Conservation (phyloP, 805 yeast species). For the Metschnikowia borealis region DNA sequence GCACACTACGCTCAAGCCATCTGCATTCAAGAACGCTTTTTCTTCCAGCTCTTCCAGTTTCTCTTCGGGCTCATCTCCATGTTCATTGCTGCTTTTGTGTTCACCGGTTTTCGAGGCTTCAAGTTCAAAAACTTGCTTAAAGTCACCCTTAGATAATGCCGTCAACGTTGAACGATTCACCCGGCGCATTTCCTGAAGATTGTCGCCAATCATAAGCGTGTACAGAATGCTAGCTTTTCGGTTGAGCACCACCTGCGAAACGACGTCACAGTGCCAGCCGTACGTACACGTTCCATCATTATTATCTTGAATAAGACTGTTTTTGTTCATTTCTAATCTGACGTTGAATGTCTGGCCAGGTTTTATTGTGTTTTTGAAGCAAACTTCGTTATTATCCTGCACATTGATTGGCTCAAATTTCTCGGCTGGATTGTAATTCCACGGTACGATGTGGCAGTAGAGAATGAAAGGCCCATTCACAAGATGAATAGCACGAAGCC, state of each 20-base stretch:
- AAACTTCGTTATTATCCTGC: conserved; percentile 27
- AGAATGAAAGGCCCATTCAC: conserved; percentile 41
- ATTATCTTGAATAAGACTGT: conserved; percentile 26
- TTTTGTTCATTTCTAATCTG: conserved; percentile 45
- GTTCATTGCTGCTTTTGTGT: neutral
- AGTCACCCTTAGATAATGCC: conserved; percentile 15
- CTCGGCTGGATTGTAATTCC: conserved; percentile 25
- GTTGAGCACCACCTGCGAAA: conserved; percentile 41
- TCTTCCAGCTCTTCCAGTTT: neutral
- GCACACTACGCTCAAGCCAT: conserved; percentile 22
- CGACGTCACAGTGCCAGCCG: conserved; percentile 37
- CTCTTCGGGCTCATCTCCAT: neutral
- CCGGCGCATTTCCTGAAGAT: conserved; percentile 30
- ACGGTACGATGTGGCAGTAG: conserved; percentile 43
- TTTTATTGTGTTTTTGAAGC: conserved; percentile 44
- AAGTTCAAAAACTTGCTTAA: conserved; percentile 5
- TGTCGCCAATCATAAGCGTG: conserved; percentile 38
- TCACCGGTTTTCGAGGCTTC: conserved; percentile 11
- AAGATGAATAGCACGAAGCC: conserved; percentile 39
- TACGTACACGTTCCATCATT: conserved; percentile 19
- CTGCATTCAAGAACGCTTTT: neutral
- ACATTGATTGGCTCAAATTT: conserved; percentile 23
- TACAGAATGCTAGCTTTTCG: conserved; percentile 27
- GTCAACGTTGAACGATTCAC: conserved; percentile 23
- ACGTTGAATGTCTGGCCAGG: conserved; percentile 71